Evolutionary conservation across 1,284 basidiomycete species (phyloP).

Genomic region (Papiliotrema fonsecae): DNA sequence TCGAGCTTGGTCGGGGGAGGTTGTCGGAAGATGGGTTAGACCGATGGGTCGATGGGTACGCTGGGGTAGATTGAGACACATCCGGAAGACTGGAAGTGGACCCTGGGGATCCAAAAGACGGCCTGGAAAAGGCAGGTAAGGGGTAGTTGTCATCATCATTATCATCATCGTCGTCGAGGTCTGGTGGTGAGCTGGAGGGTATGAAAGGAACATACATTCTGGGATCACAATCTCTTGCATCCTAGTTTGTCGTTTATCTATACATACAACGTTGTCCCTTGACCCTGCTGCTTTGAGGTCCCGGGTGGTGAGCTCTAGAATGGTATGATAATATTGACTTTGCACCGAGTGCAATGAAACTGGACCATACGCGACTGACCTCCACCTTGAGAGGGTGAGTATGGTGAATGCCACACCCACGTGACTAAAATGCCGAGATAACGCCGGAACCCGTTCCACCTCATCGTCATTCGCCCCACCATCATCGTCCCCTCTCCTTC

Average conservation of each 20-base stretch:
- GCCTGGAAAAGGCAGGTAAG: constrained; percentile 25
- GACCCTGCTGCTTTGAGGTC: background rate
- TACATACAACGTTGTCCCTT: background rate
- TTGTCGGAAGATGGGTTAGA: constrained; percentile 26
- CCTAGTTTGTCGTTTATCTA: background rate
- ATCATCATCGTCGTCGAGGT: constrained; percentile 43
- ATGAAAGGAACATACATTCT: constrained; percentile 20
- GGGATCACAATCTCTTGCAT: constrained; percentile 41
- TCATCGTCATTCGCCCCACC: background rate
- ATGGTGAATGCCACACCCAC: background rate
- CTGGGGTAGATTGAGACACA: constrained; percentile 6
- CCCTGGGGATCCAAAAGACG: constrained; percentile 22
- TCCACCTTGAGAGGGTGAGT: background rate
- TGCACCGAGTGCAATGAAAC: background rate
- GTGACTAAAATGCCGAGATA: constrained; percentile 1
- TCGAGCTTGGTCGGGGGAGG: constrained; percentile 9
- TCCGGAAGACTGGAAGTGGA: constrained; percentile 19
- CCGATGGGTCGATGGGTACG: constrained; percentile 21
- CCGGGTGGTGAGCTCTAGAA: background rate
- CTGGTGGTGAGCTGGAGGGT: constrained; percentile 10
- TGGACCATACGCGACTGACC: background rate
- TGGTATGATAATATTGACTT: background rate
- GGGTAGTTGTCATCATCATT: constrained; percentile 38
- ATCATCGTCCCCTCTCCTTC: background rate
- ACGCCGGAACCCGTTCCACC: background rate